Evolutionary conservation across 345 rosid species (phyloP).

Genomic region (Syzygium aromaticum): DNA sequence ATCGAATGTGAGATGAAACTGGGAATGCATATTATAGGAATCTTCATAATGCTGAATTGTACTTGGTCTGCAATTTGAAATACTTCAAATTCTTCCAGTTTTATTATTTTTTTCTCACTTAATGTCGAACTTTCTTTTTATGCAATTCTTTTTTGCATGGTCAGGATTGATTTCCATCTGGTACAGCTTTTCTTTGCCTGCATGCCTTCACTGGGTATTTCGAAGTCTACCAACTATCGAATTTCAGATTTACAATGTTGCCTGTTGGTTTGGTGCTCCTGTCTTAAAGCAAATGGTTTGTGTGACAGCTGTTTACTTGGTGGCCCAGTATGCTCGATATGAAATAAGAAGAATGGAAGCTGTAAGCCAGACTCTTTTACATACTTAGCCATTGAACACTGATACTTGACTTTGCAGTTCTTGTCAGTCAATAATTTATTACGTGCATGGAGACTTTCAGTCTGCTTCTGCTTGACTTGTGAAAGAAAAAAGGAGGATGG

Average conservation of each 20-base stretch:
- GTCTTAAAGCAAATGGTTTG: constrained; percentile 13
- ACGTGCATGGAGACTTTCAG: background rate
- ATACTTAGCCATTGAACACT: background rate
- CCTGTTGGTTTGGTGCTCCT: constrained; percentile 6
- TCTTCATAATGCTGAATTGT: background rate
- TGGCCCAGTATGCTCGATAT: constrained; percentile 78
- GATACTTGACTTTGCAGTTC: background rate
- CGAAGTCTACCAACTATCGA: constrained; percentile 4
- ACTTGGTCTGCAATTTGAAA: background rate
- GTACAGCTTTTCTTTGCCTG: constrained; percentile 90
- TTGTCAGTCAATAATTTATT: background rate
- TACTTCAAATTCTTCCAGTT: background rate
- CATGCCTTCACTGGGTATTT: constrained; percentile 86
- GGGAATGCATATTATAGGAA: background rate
- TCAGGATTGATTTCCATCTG: constrained; percentile 88
- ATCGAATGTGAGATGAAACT: background rate
- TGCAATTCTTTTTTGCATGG: constrained; percentile 9
- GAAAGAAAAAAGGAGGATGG: background rate
- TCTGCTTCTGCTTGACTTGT: background rate
- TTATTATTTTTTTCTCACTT: background rate
- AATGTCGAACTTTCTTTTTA: constrained; percentile 5
- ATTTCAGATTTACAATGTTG: background rate
- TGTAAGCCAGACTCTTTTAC: constrained; percentile 22
- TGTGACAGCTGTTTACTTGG: constrained; percentile 72
- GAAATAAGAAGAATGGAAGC: constrained; percentile 86